phyloP scores from a whole-genome alignment of 305 asterid species.

The Solanum hybrid region DNA sequence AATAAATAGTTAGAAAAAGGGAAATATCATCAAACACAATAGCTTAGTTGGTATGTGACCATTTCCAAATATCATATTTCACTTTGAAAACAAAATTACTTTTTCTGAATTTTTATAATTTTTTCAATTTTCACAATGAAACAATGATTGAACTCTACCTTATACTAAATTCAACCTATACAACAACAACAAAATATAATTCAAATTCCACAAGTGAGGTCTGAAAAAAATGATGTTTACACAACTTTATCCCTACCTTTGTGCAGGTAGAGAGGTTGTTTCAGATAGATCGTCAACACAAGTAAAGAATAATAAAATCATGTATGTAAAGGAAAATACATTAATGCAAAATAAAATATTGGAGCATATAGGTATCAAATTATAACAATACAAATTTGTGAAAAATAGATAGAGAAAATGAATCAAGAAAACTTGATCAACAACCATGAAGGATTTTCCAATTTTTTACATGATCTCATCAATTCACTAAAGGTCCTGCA shows the following conservation, averaged over 20 bases:
- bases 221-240: fast-evolving
- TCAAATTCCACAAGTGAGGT: background rate
- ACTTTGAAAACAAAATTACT: background rate
- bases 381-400: background rate
- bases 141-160: background rate
- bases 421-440: background rate
- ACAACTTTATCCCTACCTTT: background rate
- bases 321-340: background rate
- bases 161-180: background rate
- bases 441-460: background rate
- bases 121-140: background rate
- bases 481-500: background rate
- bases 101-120: no score
- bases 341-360: background rate
- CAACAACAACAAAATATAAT: background rate
- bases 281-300: fast-evolving
- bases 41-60: background rate
- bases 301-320: background rate
- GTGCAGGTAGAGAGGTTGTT: background rate
- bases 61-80: background rate
- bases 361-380: background rate
- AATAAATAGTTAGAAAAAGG: background rate
- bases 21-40: background rate
- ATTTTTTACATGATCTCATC: background rate
- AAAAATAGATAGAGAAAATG: background rate